Evolutionary conservation across 208 protist species (phyloP).

Genomic region (Angomonas ambiguus): DNA sequence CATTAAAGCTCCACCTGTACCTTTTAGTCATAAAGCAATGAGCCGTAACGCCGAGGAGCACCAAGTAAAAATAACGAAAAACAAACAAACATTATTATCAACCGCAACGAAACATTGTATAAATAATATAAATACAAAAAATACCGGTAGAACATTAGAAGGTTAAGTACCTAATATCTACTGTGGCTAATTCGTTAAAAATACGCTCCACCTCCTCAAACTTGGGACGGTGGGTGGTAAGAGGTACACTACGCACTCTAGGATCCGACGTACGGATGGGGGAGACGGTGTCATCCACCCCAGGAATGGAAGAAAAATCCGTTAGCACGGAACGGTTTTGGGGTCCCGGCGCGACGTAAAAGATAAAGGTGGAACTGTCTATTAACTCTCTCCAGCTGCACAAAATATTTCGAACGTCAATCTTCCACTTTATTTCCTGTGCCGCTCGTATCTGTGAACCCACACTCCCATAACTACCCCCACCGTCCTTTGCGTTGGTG

Average conservation of each 20-base stretch:
- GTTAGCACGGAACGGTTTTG: conserved; percentile 74
- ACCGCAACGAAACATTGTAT: conserved; percentile 3
- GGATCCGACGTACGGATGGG: conserved; percentile 65
- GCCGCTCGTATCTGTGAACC: conserved; percentile 83
- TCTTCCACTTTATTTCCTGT: conserved; percentile 81
- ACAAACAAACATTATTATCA: neutral
- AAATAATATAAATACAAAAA: conserved; percentile 1
- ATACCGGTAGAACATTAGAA: neutral
- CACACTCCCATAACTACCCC: conserved; percentile 68
- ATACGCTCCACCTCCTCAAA: conserved; percentile 84
- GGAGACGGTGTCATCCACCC: conserved; percentile 21
- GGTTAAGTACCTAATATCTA: conserved; percentile 42
- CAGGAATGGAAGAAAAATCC: conserved; percentile 44
- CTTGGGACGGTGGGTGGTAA: conserved; percentile 78
- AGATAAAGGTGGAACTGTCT: conserved; percentile 59
- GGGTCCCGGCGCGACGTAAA: conserved; percentile 82
- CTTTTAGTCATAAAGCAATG: too few species aligned
- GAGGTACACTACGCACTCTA: conserved; percentile 65
- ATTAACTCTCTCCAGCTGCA: conserved; percentile 72
- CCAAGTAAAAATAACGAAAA: conserved; percentile 9
- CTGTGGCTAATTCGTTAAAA: conserved; percentile 41
- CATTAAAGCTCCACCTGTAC: too few species aligned
- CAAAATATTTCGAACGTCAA: conserved; percentile 75
- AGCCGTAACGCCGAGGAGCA: too few species aligned
- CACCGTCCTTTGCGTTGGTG: conserved; percentile 66